Percentiles rank a stretch among this genome's conserved stretches.
These are phyloP conservation scores for Blastomyces silverae DNA, from an alignment of 2,329 filamentous ascomycete genomes.

Conservation along the genomic window DNA sequence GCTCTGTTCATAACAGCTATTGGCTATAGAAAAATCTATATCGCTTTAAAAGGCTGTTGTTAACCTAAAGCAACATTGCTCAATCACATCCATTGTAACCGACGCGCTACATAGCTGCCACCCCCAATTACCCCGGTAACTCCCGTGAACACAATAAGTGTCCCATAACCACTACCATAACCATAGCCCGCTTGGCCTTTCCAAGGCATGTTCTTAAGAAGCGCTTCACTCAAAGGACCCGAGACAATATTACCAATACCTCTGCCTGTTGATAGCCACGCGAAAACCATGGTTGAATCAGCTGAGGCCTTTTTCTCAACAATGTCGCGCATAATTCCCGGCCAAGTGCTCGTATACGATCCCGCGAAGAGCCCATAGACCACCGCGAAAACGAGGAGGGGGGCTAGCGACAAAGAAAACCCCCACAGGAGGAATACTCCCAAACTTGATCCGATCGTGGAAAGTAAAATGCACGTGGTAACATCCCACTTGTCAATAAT, in stretches of 20 bases:
- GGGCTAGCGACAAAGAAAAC: constrained; percentile 37
- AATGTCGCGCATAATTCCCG: constrained; percentile 42
- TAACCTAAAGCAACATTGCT: background rate
- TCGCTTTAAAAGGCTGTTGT: background rate
- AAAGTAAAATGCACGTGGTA: constrained; percentile 36
- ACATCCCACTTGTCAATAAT: constrained; percentile 39
- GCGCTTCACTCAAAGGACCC: constrained; percentile 34
- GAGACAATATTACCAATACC: constrained; percentile 48
- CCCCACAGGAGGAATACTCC: constrained; percentile 46
- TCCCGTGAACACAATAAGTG: constrained; percentile 7
- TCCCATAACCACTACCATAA: constrained; percentile 13
- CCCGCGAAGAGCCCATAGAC: constrained; percentile 43
- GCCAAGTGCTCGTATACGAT: constrained; percentile 41
- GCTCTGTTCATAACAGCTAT: background rate
- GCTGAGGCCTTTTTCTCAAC: constrained; percentile 32
- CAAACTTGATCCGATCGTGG: constrained; percentile 36
- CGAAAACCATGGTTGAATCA: constrained; percentile 46
- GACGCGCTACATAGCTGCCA: constrained; percentile 5
- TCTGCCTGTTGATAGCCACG: constrained; percentile 43
- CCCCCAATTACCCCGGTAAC: constrained; percentile 3
- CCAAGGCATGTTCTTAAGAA: constrained; percentile 11
- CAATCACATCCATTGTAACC: background rate
- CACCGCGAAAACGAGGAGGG: constrained; percentile 37
- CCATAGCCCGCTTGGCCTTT: constrained; percentile 7
- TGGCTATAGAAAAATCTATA: background rate